Percentiles rank a stretch among this genome's conserved stretches.
These are phyloP conservation scores for Pythium brassicae DNA, from an alignment of 352 stramenopile species.

Conservation along the genomic window DNA sequence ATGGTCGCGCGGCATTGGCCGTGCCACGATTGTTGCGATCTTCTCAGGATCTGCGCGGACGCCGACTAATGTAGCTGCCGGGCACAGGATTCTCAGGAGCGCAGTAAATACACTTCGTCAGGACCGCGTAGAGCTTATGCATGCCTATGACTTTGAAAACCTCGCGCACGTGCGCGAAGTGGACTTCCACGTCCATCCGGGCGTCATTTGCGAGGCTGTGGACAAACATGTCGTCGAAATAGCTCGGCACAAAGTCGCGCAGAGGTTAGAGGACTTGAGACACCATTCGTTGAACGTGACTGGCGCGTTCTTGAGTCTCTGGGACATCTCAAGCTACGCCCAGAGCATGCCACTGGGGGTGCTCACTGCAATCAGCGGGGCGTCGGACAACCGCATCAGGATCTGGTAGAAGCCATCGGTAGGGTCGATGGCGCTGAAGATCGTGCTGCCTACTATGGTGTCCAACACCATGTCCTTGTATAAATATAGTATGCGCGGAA, in stretches of 20 bases:
- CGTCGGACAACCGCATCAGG: conserved; percentile 12
- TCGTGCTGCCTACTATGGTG: conserved; percentile 19
- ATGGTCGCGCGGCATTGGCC: conserved; percentile 2
- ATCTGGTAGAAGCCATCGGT: conserved; percentile 29
- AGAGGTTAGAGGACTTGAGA: neutral
- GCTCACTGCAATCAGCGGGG: conserved; percentile 17
- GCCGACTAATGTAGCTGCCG: neutral
- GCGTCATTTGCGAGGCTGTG: neutral
- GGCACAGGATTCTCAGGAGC: neutral
- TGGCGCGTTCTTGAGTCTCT: conserved; percentile 19
- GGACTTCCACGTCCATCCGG: neutral
- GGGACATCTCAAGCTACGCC: conserved; percentile 22
- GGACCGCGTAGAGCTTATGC: conserved; percentile 1
- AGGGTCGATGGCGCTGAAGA: conserved; percentile 27
- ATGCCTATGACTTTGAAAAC: too few species aligned
- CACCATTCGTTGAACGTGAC: conserved; percentile 23
- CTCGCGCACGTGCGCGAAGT: neutral
- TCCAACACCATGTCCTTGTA: conserved; percentile 24
- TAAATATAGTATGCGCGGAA: conserved; percentile 18
- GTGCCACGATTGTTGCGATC: conserved; percentile 5
- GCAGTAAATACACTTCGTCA: conserved; percentile 2
- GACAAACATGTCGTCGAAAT: conserved; percentile 5
- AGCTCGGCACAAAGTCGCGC: conserved; percentile 1
- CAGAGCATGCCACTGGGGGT: conserved; percentile 20
- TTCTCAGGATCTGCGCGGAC: conserved; percentile 20